Evolutionary conservation across 345 rosid genomes (phyloP).

Genomic region (Citrus unshiu): DNA sequence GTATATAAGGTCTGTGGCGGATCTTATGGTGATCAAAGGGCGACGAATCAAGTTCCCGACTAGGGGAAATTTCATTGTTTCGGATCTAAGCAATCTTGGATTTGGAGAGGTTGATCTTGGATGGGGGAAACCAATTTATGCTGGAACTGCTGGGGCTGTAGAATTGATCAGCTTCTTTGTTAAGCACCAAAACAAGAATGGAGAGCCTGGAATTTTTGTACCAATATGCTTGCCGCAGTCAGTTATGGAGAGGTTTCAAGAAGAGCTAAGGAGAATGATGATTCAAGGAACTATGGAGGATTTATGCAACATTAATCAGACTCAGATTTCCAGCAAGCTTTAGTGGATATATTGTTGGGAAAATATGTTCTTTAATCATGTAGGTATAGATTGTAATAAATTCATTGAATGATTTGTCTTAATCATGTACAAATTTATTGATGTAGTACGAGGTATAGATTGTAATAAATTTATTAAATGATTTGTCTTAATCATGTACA

Average conservation of each 20-base stretch:
- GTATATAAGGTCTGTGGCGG: conserved; percentile 5
- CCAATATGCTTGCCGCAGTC: conserved; percentile 17
- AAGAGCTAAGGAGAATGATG: neutral
- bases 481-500: too few species aligned
- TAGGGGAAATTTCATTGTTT: neutral
- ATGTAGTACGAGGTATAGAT: too few species aligned
- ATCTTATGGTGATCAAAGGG: conserved; percentile 17
- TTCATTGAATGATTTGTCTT: too few species aligned
- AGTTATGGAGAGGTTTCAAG: conserved; percentile 20
- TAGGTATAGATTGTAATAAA: too few species aligned
- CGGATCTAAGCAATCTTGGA: neutral
- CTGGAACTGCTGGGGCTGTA: conserved; percentile 17
- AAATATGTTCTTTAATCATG: too few species aligned
- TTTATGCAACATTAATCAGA: neutral
- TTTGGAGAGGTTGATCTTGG: conserved; percentile 21
- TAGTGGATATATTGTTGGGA: neutral
- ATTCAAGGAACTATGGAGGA: neutral
- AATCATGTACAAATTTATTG: too few species aligned
- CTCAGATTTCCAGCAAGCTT: neutral
- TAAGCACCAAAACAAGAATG: neutral
- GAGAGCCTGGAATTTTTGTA: conserved; percentile 19
- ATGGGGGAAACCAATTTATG: conserved; percentile 23
- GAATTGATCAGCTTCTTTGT: neutral
- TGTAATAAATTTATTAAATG: too few species aligned
- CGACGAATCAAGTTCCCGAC: conserved; percentile 2